Evolutionary conservation across 768 basidiomycete species (phyloP), one percentile per base, ranked within the genome.

Genomic region (Chalciporus pseudorubinellus): DNA sequence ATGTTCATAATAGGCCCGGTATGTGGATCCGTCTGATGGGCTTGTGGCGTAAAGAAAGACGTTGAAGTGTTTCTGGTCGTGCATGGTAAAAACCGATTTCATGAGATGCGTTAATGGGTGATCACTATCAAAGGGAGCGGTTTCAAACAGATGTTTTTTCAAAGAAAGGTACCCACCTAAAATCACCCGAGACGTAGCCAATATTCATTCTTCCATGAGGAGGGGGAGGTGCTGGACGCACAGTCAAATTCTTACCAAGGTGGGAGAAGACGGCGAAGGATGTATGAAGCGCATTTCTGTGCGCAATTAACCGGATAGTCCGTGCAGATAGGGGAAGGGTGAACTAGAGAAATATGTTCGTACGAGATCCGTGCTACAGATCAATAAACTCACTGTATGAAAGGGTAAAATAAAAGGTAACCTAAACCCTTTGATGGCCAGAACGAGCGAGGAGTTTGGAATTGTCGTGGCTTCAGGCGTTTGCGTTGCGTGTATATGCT

Each of bases 41-140:
- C 72, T 76, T 14, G 77, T 78, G 10, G 79, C 79, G 55, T 80
- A 80, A 29, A 77, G 68, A 50, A 65, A 76, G 6, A 79, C 59
- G 20, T 69, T 70, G 60, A 79, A 77, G 2, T 57, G 63, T n/a
- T 57, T 44, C 19, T 49, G 59, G 58, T 77, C 65, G 56, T 80
- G 77, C 53, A 76, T 63, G 14, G 67, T 59, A 54, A 80, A 80
- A 38, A 76, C 77, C 14, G 73, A 75, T 55, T 77, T 77, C 76
- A 78, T 80, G 45, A 80, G 70, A 55, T 80, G 78, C 20, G 77
- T 70, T 42, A 80, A 63, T 12, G 78, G 79, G 48, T 80, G 78
- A 52, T 80, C 75, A 57, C 77, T 78, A 48, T 36, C 11, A 26
- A 36, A 21, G 7, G 18, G 13, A 41, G 38, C 10, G 41, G 50